A percentile compares a stretch with the other conserved stretches of the same genome.
These are phyloP conservation scores for Teunomyces barrocoloradensis DNA, from an alignment of 805 yeast genomes.

Conservation along the genomic window DNA sequence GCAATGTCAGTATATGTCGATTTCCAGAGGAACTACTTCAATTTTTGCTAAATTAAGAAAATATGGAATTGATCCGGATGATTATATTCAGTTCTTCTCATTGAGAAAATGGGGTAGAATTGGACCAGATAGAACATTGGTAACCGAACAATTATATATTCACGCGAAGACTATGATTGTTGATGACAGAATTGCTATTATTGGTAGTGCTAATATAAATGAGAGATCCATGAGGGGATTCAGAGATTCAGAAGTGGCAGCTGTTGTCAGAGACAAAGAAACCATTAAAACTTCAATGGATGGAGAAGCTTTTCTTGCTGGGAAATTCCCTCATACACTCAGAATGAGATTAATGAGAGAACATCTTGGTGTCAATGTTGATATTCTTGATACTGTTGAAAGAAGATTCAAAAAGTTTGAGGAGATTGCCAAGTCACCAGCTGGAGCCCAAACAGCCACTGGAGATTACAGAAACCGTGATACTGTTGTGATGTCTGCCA, in stretches of 20 bases:
- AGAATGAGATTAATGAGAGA: conserved; percentile 94
- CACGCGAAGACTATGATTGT: conserved; percentile 91
- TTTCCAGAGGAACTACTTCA: conserved; percentile 84
- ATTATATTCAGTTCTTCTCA: conserved; percentile 88
- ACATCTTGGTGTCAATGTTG: conserved; percentile 92
- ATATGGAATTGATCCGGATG: conserved; percentile 82
- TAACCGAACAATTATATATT: conserved; percentile 88
- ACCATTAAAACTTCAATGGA: conserved; percentile 71
- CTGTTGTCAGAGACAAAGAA: conserved; percentile 80
- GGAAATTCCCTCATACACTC: conserved; percentile 83
- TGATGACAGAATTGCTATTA: conserved; percentile 89
- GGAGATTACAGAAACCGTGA: conserved; percentile 34
- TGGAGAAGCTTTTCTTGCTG: conserved; percentile 78
- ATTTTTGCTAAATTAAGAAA: conserved; percentile 78
- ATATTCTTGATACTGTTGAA: conserved; percentile 76
- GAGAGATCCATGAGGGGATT: conserved; percentile 94
- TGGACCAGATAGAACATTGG: conserved; percentile 69
- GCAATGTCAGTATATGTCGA: conserved; percentile 94
- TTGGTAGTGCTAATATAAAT: conserved; percentile 96
- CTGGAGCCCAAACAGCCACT: conserved; percentile 48
- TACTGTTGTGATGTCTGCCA: conserved; percentile 50
- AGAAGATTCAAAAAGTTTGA: conserved; percentile 57
- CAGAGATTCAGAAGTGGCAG: conserved; percentile 93
- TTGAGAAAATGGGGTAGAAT: conserved; percentile 94
- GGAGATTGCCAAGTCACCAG: conserved; percentile 38